Base-by-base conservation (phyloP, 139 green algal species). In the Medakamo hakoo region DNA sequence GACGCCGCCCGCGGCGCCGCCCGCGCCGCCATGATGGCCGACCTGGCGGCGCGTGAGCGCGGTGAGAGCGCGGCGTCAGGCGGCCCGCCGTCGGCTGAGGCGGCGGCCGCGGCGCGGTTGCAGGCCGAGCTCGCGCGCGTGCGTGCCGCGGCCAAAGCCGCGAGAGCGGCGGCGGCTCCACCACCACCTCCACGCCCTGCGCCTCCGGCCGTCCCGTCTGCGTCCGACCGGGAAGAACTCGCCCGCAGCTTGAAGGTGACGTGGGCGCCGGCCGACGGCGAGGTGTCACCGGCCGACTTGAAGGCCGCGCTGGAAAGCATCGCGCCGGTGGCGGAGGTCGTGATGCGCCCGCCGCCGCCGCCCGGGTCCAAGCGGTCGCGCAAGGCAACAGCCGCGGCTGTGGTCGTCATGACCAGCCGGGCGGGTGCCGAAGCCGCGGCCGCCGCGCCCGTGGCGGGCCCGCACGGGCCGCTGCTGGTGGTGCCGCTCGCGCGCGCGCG, bases 171-270 rank as follows among this genome's bases (percentile, higher is more conserved):
- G 20, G 49, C 30, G 19, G 68, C 69, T n/a, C 40, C 40, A 52
- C 40, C 40, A 21, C 40, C 40, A 52, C 40, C 40, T 21, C 40
- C 40, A 52, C 40, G 9, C 9, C 40, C 40, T 52, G 9, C 40
- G 9, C 40, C 40, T 52, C 40, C 16, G 9, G 40, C 9, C 30
- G 25, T 22, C 57, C 9, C 30, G 21, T 26, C 19, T 3, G 69
- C 65, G n/a, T 64, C 71, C 4, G 66, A 76, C 21, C 56, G 56
- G 14, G 73, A 81, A 55, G 57, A 71, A 49, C 74, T 83, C 22
- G 30, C 49, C 23, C 59, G 82, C 19, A 88, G 81, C 0, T 57
- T 88, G 4, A 88, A 88, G 73, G 78, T 82, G 3, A 73, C 68
- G 1, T 87, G 80, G 80, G 63, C 30, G 4, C 19, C 21, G 31